Conservation (phyloP, 352 stramenopile genomes). For the Globisporangium polare region DNA sequence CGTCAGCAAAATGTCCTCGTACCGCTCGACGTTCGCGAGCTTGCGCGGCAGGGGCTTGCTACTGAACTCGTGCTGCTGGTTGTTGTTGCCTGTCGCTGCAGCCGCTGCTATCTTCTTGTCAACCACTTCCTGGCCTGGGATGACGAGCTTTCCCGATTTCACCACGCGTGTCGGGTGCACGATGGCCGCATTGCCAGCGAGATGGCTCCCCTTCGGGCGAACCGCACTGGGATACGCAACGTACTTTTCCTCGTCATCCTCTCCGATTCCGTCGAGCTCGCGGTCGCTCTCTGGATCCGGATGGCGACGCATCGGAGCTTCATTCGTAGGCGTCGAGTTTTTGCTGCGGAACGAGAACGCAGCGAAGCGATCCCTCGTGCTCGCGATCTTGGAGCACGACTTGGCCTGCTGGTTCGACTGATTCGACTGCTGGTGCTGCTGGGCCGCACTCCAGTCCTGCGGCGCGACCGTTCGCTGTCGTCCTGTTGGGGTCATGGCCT, state of each 20-base stretch:
- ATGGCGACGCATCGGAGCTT: neutral
- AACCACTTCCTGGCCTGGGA: slow-evolving; percentile 2
- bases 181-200: neutral
- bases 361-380: slow-evolving; percentile 5
- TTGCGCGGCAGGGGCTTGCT: slow-evolving; percentile 26
- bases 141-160: slow-evolving; percentile 10
- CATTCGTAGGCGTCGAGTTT: neutral
- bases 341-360: slow-evolving; percentile 2
- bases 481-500: slow-evolving; percentile 8
- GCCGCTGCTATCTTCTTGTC: neutral
- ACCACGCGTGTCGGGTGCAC: slow-evolving; percentile 1
- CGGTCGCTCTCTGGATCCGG: slow-evolving; percentile 2
- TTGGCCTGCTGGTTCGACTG: slow-evolving; percentile 11
- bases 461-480: neutral
- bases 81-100: slow-evolving; percentile 10
- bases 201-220: neutral
- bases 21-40: slow-evolving; percentile 29
- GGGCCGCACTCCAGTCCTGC: slow-evolving; percentile 6
- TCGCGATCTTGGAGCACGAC: slow-evolving; percentile 16
- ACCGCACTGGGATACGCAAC: neutral
- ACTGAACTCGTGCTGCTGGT: slow-evolving; percentile 25
- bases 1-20: slow-evolving; percentile 52
- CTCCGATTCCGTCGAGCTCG: neutral
- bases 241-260: slow-evolving; percentile 10
- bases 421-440: neutral